Evolutionary conservation across 2,329 filamentous ascomycete species (phyloP).

Genomic region (Penicillium occitanis): DNA sequence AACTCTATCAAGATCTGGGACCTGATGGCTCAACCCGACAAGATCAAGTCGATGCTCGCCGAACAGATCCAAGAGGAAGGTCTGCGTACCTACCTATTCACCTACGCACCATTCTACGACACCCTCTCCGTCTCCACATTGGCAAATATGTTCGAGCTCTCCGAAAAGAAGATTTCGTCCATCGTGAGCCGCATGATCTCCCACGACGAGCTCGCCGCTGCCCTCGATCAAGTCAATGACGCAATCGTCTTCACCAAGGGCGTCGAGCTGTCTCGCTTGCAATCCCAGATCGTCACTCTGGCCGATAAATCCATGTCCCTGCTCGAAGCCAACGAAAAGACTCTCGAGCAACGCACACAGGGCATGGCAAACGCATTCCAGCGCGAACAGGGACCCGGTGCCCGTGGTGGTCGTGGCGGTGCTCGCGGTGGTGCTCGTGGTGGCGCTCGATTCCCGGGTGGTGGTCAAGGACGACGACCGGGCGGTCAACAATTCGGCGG

Average conservation of each 20-base stretch:
- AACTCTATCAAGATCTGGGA: slow-evolving; percentile 99
- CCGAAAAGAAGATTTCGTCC: slow-evolving; percentile 85
- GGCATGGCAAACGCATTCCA: slow-evolving; percentile 95
- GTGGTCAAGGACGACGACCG: slow-evolving; percentile 45
- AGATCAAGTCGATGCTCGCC: slow-evolving; percentile 95
- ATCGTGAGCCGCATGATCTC: slow-evolving; percentile 99
- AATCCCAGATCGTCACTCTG: slow-evolving; percentile 89
- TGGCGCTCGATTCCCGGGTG: slow-evolving; percentile 36
- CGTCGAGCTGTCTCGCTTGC: slow-evolving; percentile 92
- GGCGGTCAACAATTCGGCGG: slow-evolving; percentile 53
- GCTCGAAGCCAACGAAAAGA: slow-evolving; percentile 96
- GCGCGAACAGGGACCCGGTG: slow-evolving; percentile 76
- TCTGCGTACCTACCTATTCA: slow-evolving; percentile 97
- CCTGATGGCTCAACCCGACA: slow-evolving; percentile 85
- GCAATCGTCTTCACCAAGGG: slow-evolving; percentile 99
- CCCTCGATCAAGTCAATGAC: slow-evolving; percentile 94
- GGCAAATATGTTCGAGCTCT: slow-evolving; percentile 91
- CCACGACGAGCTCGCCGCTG: slow-evolving; percentile 94
- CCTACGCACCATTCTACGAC: slow-evolving; percentile 98
- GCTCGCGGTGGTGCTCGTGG: slow-evolving; percentile 41
- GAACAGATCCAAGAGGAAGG: slow-evolving; percentile 99
- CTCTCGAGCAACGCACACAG: slow-evolving; percentile 93
- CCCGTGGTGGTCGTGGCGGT: slow-evolving; percentile 62
- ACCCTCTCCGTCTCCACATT: slow-evolving; percentile 85
- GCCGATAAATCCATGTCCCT: slow-evolving; percentile 95